A percentile compares a stretch with the other conserved stretches of the same genome.
These are phyloP conservation scores for Carallia brachiata DNA, from an alignment of 345 rosid genomes.

Conservation along the genomic window DNA sequence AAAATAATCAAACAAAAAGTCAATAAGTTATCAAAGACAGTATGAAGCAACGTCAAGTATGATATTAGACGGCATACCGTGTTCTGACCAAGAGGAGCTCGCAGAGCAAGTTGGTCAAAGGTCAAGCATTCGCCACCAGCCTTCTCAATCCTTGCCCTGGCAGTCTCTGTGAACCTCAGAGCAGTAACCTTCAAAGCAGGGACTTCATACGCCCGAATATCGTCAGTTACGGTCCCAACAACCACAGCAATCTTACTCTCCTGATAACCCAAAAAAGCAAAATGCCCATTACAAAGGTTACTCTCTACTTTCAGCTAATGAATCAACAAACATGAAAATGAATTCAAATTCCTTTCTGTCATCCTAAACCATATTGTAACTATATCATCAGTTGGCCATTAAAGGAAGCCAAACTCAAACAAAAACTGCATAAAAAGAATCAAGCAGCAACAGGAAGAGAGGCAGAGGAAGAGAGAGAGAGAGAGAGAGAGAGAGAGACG, in stretches of 20 bases:
- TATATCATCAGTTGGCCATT: too few species aligned
- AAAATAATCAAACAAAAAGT: too few species aligned
- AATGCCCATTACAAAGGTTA: background rate
- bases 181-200: constrained; percentile 87
- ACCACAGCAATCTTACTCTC: constrained; percentile 78
- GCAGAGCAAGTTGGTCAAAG: constrained; percentile 88
- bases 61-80: constrained; percentile 43
- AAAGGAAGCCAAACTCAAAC: background rate
- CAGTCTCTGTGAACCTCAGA: constrained; percentile 85
- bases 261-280: constrained; percentile 25
- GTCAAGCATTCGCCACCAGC: constrained; percentile 99
- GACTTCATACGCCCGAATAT: constrained; percentile 71
- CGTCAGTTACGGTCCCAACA: constrained; percentile 87
- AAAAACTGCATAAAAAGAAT: background rate
- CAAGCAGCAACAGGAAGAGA: background rate
- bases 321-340: too few species aligned
- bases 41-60: background rate
- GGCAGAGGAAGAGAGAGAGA: background rate
- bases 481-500: background rate
- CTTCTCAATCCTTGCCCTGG: constrained; percentile 93
- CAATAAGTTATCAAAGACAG: too few species aligned
- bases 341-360: too few species aligned
- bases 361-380: too few species aligned
- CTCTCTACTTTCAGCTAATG: too few species aligned
- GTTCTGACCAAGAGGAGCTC: constrained; percentile 93